These are phyloP conservation scores for Blastomyces emzantsi DNA, from an alignment of 2,329 filamentous ascomycete species.

Conservation along the genomic window DNA sequence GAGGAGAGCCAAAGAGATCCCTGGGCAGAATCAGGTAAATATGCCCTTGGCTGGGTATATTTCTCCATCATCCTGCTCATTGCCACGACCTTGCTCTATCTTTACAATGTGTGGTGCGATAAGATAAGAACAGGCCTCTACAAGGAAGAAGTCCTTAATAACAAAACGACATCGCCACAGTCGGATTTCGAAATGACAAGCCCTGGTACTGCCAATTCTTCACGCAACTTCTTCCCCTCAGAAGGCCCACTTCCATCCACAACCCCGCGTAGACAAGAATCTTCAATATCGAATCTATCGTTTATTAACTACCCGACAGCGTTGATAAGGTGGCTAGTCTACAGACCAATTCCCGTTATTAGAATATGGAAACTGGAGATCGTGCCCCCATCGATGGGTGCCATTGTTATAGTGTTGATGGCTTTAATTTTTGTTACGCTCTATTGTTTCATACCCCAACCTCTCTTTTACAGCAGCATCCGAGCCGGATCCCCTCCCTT, in stretches of 20 bases:
- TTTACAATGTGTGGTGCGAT: constrained; percentile 88
- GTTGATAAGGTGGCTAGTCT: constrained; percentile 81
- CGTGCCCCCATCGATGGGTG: constrained; percentile 70
- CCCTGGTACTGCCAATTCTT: constrained; percentile 51
- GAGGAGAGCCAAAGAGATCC: constrained; percentile 58
- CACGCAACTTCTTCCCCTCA: constrained; percentile 67
- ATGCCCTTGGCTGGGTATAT: constrained; percentile 80
- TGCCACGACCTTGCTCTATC: constrained; percentile 57
- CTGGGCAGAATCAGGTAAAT: constrained; percentile 74
- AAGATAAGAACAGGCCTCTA: constrained; percentile 84
- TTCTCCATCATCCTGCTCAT: constrained; percentile 67
- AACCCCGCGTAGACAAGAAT: constrained; percentile 51
- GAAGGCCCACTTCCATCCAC: constrained; percentile 49
- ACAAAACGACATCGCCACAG: constrained; percentile 46
- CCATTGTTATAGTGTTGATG: constrained; percentile 57
- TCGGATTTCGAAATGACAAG: constrained; percentile 55
- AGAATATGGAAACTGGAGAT: constrained; percentile 58
- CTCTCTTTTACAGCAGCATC: constrained; percentile 83
- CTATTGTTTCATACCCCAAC: constrained; percentile 79
- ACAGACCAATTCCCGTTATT: constrained; percentile 71
- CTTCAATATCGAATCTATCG: constrained; percentile 65
- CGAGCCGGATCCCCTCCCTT: constrained; percentile 78
- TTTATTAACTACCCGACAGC: constrained; percentile 70
- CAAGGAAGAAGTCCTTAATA: constrained; percentile 61
- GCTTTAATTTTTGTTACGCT: constrained; percentile 64